Evolutionary conservation across 129 eudicot species (phyloP).

Genomic region (Erigeron canadensis): DNA sequence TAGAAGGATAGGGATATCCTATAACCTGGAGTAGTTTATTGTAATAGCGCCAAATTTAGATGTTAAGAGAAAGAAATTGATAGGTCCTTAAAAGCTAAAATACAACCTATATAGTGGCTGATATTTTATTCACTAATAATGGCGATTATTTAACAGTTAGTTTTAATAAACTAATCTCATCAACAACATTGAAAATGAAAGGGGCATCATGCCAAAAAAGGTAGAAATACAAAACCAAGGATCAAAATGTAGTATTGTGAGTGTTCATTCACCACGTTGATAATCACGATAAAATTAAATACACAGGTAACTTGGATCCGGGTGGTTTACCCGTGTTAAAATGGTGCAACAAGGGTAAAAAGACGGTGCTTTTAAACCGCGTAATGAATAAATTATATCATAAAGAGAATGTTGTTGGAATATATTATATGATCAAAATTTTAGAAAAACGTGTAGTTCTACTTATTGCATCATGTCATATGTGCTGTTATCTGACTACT

Average conservation of each 20-base stretch:
- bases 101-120: slow-evolving; percentile 20
- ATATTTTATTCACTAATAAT: slow-evolving; percentile 3
- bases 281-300: neutral
- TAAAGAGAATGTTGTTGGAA: neutral
- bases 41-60: slow-evolving; percentile 23
- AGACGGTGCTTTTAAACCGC: slow-evolving; percentile 5
- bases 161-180: slow-evolving; percentile 22
- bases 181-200: slow-evolving; percentile 24
- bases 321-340: slow-evolving; percentile 15
- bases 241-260: neutral
- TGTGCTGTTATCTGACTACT: slow-evolving; percentile 26
- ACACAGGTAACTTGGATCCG: neutral
- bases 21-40: slow-evolving; percentile 20
- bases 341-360: slow-evolving; percentile 11
- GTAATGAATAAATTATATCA: neutral
- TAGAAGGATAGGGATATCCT: slow-evolving; percentile 18
- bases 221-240: slow-evolving; percentile 11
- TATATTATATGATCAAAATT: too few relatives aligned
- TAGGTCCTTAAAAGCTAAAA: slow-evolving; percentile 22
- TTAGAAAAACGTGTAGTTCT: too few relatives aligned
- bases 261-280: slow-evolving; percentile 8
- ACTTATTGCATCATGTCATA: slow-evolving; percentile 24
- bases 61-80: neutral
- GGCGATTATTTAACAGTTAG: slow-evolving; percentile 19
- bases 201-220: slow-evolving; percentile 27